Conservation (phyloP, 805 yeast species). For the Candida golubevii region DNA sequence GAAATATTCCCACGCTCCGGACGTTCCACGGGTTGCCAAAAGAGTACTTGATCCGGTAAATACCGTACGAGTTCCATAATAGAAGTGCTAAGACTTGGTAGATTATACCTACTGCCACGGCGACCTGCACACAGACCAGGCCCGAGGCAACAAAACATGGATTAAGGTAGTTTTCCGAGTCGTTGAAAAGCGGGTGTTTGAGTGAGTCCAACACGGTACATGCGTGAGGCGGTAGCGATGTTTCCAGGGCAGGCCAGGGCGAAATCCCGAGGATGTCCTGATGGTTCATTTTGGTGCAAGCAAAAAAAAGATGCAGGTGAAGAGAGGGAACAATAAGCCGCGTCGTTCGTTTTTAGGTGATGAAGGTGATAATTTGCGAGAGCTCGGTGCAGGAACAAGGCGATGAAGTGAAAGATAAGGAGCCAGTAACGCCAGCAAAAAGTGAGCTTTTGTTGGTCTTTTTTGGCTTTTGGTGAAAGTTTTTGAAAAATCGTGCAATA, state of each 20-base stretch:
- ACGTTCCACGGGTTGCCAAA: slow-evolving; percentile 20
- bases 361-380: too few relatives aligned
- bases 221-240: neutral
- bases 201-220: slow-evolving; percentile 5
- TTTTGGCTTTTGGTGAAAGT: too few relatives aligned
- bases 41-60: slow-evolving; percentile 20
- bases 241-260: neutral
- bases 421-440: neutral
- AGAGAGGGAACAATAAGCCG: too few relatives aligned
- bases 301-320: neutral
- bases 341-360: too few relatives aligned
- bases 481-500: too few relatives aligned
- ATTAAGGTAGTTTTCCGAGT: slow-evolving; percentile 22
- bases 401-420: neutral
- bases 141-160: slow-evolving; percentile 26
- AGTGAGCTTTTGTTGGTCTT: too few relatives aligned
- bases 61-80: slow-evolving; percentile 19
- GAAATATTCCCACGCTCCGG: slow-evolving; percentile 14
- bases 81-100: slow-evolving; percentile 16
- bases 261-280: slow-evolving; percentile 3
- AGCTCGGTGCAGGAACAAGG: neutral
- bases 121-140: slow-evolving; percentile 7
- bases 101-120: slow-evolving; percentile 15
- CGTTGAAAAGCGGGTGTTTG: slow-evolving; percentile 21
- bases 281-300: slow-evolving; percentile 1